Evolutionary conservation across 257 asterid genomes (phyloP).

Genomic region (Paulownia fortunei): DNA sequence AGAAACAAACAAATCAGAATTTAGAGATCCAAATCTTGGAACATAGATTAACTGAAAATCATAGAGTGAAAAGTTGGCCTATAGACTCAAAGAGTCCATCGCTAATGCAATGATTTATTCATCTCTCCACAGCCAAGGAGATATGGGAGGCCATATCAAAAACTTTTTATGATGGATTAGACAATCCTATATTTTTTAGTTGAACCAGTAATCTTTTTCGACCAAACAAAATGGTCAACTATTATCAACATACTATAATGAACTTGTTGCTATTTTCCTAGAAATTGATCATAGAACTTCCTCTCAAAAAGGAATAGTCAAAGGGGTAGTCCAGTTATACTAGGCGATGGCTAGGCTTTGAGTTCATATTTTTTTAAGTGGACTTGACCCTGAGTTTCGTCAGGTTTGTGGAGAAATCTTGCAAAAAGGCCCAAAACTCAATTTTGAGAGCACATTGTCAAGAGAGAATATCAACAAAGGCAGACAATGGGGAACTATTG

Average conservation of each 20-base stretch:
- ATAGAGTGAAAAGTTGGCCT: constrained; percentile 19
- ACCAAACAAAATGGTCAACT: background rate
- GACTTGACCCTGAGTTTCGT: constrained; percentile 23
- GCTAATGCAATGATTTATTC: background rate
- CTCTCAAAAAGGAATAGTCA: background rate
- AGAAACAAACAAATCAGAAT: background rate
- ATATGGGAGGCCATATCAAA: constrained; percentile 17
- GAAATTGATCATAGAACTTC: background rate
- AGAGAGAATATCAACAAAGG: constrained; percentile 20
- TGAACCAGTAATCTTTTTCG: background rate
- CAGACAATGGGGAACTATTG: background rate
- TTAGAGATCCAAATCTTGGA: background rate
- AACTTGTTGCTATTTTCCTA: background rate
- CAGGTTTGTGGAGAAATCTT: constrained; percentile 28
- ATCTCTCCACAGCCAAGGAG: background rate
- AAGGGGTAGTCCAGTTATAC: background rate
- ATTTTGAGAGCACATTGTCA: background rate
- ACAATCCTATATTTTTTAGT: background rate
- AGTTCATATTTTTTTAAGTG: constrained; percentile 28
- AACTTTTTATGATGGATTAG: constrained; percentile 8
- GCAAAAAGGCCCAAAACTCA: constrained; percentile 16
- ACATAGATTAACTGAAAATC: constrained; percentile 11
- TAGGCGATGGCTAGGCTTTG: background rate
- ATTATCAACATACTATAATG: background rate
- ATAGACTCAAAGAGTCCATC: constrained; percentile 16